Conservation (phyloP, 1,284 basidiomycete genomes). For the Boletus calvinii region DNA sequence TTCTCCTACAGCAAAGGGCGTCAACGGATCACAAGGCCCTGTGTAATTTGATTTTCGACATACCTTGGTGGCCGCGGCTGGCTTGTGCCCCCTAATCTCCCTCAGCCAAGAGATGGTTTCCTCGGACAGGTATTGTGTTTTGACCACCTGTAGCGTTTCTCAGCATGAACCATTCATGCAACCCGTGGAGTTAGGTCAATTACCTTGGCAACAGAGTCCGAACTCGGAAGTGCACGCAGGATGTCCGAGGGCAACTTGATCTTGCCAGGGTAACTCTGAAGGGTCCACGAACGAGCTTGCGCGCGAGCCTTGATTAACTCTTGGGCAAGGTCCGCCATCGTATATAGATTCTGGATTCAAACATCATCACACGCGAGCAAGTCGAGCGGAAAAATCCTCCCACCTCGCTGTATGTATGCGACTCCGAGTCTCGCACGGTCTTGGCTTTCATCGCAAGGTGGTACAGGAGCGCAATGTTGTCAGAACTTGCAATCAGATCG, state of each 20-base stretch:
- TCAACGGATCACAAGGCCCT: conserved; percentile 1
- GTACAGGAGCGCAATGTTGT: conserved; percentile 84
- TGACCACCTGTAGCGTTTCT: conserved; percentile 49
- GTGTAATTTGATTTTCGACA: not conserved
- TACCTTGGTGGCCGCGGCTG: conserved; percentile 23
- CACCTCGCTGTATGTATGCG: conserved; percentile 68
- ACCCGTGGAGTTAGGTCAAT: conserved; percentile 1
- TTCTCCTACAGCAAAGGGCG: conserved; percentile 29
- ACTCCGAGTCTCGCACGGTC: conserved; percentile 78
- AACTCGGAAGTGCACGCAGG: conserved; percentile 61
- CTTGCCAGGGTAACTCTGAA: conserved; percentile 80
- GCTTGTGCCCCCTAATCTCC: conserved; percentile 34
- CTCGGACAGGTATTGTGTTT: conserved; percentile 64
- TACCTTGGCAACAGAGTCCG: conserved; percentile 64
- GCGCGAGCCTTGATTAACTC: conserved; percentile 78
- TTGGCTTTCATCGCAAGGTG: conserved; percentile 84
- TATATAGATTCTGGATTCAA: conserved; percentile 84
- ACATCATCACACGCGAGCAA: not conserved
- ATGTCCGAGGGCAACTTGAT: conserved; percentile 83
- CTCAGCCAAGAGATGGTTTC: conserved; percentile 56
- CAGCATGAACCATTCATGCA: not conserved
- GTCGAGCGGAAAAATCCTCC: conserved; percentile 12
- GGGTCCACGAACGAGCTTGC: conserved; percentile 67
- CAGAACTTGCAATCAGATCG: conserved; percentile 66
- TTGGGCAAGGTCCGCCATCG: conserved; percentile 87